Evolutionary conservation across 768 basidiomycete genomes (phyloP), one percentile per base, ranked within the genome.

Genomic region (Tricholoma sp.): DNA sequence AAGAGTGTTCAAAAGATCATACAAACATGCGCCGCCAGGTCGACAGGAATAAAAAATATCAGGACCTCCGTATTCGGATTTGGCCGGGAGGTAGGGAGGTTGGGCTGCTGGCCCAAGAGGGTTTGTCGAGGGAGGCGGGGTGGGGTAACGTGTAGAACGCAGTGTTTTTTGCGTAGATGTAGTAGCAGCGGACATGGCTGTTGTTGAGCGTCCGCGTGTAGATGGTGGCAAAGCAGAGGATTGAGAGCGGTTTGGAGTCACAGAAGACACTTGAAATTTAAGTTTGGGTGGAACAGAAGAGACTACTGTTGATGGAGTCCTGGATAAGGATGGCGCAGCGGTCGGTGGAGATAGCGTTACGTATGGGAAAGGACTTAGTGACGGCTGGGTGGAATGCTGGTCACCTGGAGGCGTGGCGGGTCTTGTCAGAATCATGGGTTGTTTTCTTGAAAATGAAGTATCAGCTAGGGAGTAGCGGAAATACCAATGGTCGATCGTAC

Each of bases 11-110:
- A 91, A 64, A 6, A 88, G 70, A 63, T 91, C 89, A 56, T 78
- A 89, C 6, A 90, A 64, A 42, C 80, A 79, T 1, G 83, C 76
- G 1, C 88, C 89, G 18, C 81, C 79, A 6, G 85, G 83, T 24
- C 89, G 82, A 62, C 82, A 86, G 6, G 88, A 89, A 57, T 78
- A 79, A 15, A 70, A 59, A 28, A 85, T 74, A 52, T 74, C 72
- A 4, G 76, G 76, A 1, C 78, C 78, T 1, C 74, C 77, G 51
- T 76, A 74, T 28, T 77, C 74, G 0, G 77, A 78, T 59, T 73
- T 68, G 4, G 74, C 76, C 6, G 81, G 80, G 9, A 85, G 68
- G 62, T 80, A 84, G 3, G 85, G 84, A 32, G 60, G 65, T 44
- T 67, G 71, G 0, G 77, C 77, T 28, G 80, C 75, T 2, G 88